These are phyloP conservation scores for Ustulina deusta DNA, from an alignment of 2,329 filamentous ascomycete genomes.

Conservation along the genomic window DNA sequence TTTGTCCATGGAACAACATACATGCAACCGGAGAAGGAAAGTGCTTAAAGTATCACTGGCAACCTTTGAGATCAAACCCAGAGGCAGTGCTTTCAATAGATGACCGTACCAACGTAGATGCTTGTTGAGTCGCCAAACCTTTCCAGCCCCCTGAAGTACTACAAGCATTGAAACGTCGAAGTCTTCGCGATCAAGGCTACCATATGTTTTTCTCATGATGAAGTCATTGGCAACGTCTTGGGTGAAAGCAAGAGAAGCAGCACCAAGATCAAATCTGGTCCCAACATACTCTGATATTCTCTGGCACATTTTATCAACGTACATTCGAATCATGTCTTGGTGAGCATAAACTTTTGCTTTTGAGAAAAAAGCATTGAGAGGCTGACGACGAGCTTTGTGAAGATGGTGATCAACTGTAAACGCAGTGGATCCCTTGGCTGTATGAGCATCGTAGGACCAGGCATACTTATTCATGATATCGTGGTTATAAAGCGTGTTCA, in stretches of 20 bases:
- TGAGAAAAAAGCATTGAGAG: conserved; percentile 8
- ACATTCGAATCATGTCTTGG: conserved; percentile 15
- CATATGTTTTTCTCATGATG: conserved; percentile 19
- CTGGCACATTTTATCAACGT: conserved; percentile 8
- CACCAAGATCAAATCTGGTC: conserved; percentile 18
- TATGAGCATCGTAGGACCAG: conserved; percentile 34
- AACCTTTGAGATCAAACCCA: background rate
- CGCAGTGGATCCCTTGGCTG: conserved; percentile 17
- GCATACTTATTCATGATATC: conserved; percentile 33
- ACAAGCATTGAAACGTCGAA: conserved; percentile 19
- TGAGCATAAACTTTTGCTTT: conserved; percentile 6
- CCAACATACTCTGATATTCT: conserved; percentile 9
- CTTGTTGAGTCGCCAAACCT: conserved; percentile 20
- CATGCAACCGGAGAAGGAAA: conserved; percentile 11
- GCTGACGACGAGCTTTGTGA: conserved; percentile 19
- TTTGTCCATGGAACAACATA: background rate
- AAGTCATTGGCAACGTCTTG: conserved; percentile 27
- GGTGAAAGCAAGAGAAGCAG: conserved; percentile 30
- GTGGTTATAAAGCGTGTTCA: conserved; percentile 30
- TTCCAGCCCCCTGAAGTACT: conserved; percentile 9
- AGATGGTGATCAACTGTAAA: conserved; percentile 24
- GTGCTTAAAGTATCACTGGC: background rate
- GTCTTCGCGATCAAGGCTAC: conserved; percentile 21
- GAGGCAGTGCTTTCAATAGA: conserved; percentile 13
- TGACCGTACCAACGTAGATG: conserved; percentile 28